Conservation (phyloP, 257 asterid genomes). For the Penstemon eatonii region DNA sequence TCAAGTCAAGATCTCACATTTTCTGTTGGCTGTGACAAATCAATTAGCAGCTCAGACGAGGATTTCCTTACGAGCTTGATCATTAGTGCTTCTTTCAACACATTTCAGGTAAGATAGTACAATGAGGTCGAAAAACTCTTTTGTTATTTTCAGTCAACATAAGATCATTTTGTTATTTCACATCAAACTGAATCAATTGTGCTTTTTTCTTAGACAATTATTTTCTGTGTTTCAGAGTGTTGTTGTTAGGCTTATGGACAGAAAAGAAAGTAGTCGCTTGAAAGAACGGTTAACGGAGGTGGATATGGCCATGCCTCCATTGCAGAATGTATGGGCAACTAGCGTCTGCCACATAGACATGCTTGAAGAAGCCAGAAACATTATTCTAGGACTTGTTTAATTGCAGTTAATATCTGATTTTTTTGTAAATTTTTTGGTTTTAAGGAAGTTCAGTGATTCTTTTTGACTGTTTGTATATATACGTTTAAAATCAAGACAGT, state of each 20-base stretch:
- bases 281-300: slow-evolving; percentile 40
- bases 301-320: slow-evolving; percentile 45
- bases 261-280: slow-evolving; percentile 30
- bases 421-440: neutral
- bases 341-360: slow-evolving; percentile 46
- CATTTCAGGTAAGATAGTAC: slow-evolving; percentile 48
- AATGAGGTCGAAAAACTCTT: too few relatives aligned
- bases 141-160: neutral
- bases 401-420: slow-evolving; percentile 19
- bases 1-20: slow-evolving; percentile 52
- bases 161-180: neutral
- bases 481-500: too few relatives aligned
- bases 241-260: slow-evolving; percentile 55
- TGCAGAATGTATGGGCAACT: slow-evolving; percentile 61
- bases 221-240: slow-evolving; percentile 45
- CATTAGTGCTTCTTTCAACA: slow-evolving; percentile 41
- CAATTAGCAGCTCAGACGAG: slow-evolving; percentile 44
- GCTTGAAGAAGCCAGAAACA: slow-evolving; percentile 58
- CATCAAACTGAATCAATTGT: neutral
- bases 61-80: slow-evolving; percentile 48
- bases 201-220: neutral
- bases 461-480: too few relatives aligned
- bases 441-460: neutral
- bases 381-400: slow-evolving; percentile 41
- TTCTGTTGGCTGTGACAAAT: slow-evolving; percentile 34